Evolutionary conservation across 2,329 filamentous ascomycete species (phyloP), one percentile per base, ranked within the genome.

Genomic region (Trichoderma atroviride): DNA sequence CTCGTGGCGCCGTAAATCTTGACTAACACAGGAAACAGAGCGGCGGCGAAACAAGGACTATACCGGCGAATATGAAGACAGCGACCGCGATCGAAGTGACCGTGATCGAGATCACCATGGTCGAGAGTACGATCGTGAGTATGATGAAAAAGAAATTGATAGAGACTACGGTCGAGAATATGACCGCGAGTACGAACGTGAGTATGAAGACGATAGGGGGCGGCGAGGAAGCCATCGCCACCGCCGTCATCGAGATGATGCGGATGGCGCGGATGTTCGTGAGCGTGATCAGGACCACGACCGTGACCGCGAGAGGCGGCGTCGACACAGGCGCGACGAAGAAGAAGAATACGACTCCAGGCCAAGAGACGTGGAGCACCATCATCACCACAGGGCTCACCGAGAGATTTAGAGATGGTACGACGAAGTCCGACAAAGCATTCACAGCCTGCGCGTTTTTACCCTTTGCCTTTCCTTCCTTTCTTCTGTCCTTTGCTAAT

Each of bases 271-370:
- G 11, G 78, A 80, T 16, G 78, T 81, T 33, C 77, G 76, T 33
- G 80, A 81, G 56, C 76, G 78, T 3, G 81, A 82, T 24, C 77
- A 70, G 13, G 59, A 81, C 56, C 76, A 78, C 4, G 81, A 82
- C n/a, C 77, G 71, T 29, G 59, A 62, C 4, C 59, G 73, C 2
- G 72, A 74, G 47, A 71, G 73, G 52, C 71, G 74, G 53, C 71
- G 74, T 60, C 71, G 71, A 31, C 71, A 73, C 60, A 69, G 59
- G 29, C 71, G 72, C 40, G 74, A 76, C 16, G 70, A 74, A 1
- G 73, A 74, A 22, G 72, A 75, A 14, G 73, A 73, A n/a, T 69
- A 73, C 55, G 70, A 73, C 33, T 40, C 68, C 35, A 63, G 67
- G 9, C 13, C 67, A 53, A 69, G 59, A 58, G 73, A 71, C 11